Evolutionary conservation across 192 early-diverging fungal species (phyloP).

Genomic region (Coemansia sp.): DNA sequence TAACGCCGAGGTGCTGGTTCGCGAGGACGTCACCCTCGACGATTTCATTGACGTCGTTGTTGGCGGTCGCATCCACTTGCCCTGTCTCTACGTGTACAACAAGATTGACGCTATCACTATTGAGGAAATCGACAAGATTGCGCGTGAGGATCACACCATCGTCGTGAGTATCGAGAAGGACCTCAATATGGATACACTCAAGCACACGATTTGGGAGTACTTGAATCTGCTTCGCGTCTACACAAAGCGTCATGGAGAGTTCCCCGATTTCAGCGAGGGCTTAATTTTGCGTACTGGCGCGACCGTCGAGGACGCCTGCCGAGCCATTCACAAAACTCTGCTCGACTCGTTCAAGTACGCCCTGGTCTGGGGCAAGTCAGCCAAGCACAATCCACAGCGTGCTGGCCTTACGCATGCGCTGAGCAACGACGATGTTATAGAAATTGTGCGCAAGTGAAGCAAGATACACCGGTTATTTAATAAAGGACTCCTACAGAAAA

Average conservation of each 20-base stretch:
- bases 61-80: slow-evolving; percentile 95
- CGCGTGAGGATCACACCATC: slow-evolving; percentile 87
- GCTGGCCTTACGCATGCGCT: slow-evolving; percentile 83
- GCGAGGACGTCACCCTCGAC: slow-evolving; percentile 96
- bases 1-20: slow-evolving; percentile 96
- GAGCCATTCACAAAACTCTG: slow-evolving; percentile 86
- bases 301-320: slow-evolving; percentile 84
- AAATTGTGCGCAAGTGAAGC: slow-evolving; percentile 68
- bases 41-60: slow-evolving; percentile 99
- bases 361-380: slow-evolving; percentile 93
- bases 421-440: slow-evolving; percentile 95
- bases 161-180: slow-evolving; percentile 91
- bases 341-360: slow-evolving; percentile 92
- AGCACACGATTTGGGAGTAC: slow-evolving; percentile 90
- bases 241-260: slow-evolving; percentile 95
- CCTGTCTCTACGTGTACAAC: slow-evolving; percentile 96
- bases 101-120: slow-evolving; percentile 97
- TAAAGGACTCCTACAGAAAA: neutral
- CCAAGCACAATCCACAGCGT: slow-evolving; percentile 97
- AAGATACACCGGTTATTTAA: neutral
- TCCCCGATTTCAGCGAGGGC: slow-evolving; percentile 91
- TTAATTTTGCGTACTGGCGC: slow-evolving; percentile 85
- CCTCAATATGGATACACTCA: slow-evolving; percentile 89
- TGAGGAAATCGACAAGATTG: slow-evolving; percentile 92
- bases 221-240: slow-evolving; percentile 90